Conservation (phyloP, 179 eudicot species). For the Actinidia arguta region DNA sequence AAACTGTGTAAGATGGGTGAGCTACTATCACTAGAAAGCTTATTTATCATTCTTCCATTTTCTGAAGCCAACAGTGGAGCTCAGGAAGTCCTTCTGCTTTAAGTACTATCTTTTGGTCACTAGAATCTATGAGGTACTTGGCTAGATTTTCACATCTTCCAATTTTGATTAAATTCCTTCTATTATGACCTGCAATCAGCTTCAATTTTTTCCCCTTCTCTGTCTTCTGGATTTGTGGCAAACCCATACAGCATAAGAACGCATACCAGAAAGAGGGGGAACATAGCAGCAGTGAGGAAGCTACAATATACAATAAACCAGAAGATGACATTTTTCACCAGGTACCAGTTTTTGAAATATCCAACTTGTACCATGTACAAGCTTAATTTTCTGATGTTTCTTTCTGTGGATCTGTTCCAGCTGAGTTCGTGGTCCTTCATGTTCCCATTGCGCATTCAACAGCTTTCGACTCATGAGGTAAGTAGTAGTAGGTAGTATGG, state of each 20-base stretch:
- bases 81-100: slow-evolving; percentile 48
- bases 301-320: slow-evolving; percentile 42
- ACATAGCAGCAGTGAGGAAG: slow-evolving; percentile 36
- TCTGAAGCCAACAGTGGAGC: slow-evolving; percentile 55
- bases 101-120: slow-evolving; percentile 46
- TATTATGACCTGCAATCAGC: background rate
- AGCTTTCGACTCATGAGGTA: slow-evolving; percentile 69
- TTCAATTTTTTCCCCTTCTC: background rate
- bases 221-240: background rate
- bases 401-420: slow-evolving; percentile 53
- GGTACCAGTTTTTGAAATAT: slow-evolving; percentile 22
- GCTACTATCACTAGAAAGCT: background rate
- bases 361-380: background rate
- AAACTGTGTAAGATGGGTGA: slow-evolving; percentile 6
- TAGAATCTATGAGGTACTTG: slow-evolving; percentile 55
- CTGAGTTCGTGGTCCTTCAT: slow-evolving; percentile 84
- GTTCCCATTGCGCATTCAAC: slow-evolving; percentile 63
- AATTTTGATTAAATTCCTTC: slow-evolving; percentile 1
- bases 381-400: slow-evolving; percentile 11
- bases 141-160: background rate
- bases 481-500: too few relatives aligned
- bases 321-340: slow-evolving; percentile 56
- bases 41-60: slow-evolving; percentile 23
- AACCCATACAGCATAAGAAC: slow-evolving; percentile 41
- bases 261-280: slow-evolving; percentile 26